Base-by-base conservation (phyloP, 2,329 filamentous ascomycete genomes). In the Pseudopyricularia cyperi region DNA sequence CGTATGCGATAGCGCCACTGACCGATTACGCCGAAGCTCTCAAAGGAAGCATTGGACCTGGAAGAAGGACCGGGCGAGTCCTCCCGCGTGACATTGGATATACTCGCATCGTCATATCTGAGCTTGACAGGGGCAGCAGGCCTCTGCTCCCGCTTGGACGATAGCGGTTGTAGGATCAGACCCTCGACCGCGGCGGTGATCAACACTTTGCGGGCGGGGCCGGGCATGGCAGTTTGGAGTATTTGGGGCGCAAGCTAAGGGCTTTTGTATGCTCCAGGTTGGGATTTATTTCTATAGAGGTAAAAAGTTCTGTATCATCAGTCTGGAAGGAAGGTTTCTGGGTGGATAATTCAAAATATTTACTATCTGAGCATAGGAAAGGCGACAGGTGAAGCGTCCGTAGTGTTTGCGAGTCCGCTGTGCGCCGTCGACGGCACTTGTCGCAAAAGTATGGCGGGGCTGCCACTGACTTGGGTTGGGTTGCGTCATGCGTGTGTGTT, bases 111-210 rank as follows among this genome's bases (percentile, higher is more conserved):
- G 49, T 72, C 74, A 60, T 94, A 95, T 59, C 82, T 81, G 56
- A 95, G 77, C 60, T 79, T 81, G 51, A 89, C 73, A 22, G 82
- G 73, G 54, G 48, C 52, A 11, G 70, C 64, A 26, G 76, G 68
- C 37, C 72, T 67, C 64, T 78, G 75, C 61, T 82, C 77, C 62
- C 81, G 82, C 64, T 80, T 81, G 52, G 72, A 67, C 17, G 79
- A 74, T 30, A 85, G 70, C 26, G 87, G 83, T 61, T 93, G 87
- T 46, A 96, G 75, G 57, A 95, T 73, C 51, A 96, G 75, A 53
- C 89, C 89, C 62, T 96, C 89, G 52, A 84, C 79, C 26, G 88
- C 82, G 52, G 89, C 88, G 66, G 84, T 84, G 58, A 95, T 80
- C 57, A 89, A 65, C 52, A 95, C 71, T 68, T 93, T 94, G 64